Evolutionary conservation across 2,329 filamentous ascomycete species (phyloP), one percentile per base, ranked within the genome.

Genomic region (Monilinia vaccinii-corymbosi): DNA sequence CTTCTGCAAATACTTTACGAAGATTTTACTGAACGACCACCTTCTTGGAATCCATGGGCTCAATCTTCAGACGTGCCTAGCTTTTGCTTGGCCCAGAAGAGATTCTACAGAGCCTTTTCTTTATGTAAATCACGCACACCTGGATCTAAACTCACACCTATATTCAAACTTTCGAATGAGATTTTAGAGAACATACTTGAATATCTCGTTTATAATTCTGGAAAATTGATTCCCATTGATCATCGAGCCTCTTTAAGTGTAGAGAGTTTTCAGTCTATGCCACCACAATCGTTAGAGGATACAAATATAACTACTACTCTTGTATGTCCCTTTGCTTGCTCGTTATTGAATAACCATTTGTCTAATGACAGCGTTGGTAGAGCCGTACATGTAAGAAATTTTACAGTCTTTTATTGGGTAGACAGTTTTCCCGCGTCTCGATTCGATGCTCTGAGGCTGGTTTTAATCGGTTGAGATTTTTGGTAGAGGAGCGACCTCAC

Each of bases 161-260:
- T 51, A 58, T 66, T 36, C 63, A 63, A 52, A 42, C 40, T 63
- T 14, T 59, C 58, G 16, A 49, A 56, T 36, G 62, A 62, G 32
- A n/a, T 62, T 28, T 10, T 62, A n/a, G 61, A 61, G 21, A 47
- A 58, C 4, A 59, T 62, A 21, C 55, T 64, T 34, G 62, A 66
- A 65, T 78, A 81, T 68, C 72, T 81, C 56, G 72, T 80, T 53
- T 74, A 75, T 61, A 74, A 75, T 63, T 75, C 77, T 38, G 76
- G 79, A 50, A 78, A 77, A 67, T 74, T 77, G 34, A 75, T 79
- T 60, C 76, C 73, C 40, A 74, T 79, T 56, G 78, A 79, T 63
- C 74, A 77, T 58, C 73, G 77, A 63, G 75, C 75, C 61, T 80
- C 79, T 67, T 72, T 80, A 44, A 81, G 77, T 31, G 77, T 79